Conservation (phyloP, 2,329 filamentous ascomycete genomes). For the Macroventuria anomochaeta region DNA sequence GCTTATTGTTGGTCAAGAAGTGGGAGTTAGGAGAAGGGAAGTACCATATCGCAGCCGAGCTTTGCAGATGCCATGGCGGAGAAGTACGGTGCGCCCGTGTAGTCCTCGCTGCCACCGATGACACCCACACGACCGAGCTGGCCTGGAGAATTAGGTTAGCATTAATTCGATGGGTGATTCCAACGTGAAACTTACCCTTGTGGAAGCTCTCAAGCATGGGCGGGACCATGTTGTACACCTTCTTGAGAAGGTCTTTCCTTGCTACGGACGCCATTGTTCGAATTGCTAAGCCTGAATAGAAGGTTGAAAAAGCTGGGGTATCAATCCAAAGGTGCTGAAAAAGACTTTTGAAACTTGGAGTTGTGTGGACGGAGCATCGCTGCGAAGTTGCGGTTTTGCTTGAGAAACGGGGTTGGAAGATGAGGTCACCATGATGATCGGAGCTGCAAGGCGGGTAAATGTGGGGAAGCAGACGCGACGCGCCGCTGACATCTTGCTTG, state of each 20-base stretch:
- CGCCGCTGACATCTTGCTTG: slow-evolving; percentile 13
- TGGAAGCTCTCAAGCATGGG: slow-evolving; percentile 96
- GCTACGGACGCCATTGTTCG: slow-evolving; percentile 59
- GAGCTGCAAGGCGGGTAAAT: slow-evolving; percentile 2
- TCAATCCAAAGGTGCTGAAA: slow-evolving; percentile 5
- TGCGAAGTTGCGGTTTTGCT: slow-evolving; percentile 8
- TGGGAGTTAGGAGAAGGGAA: background rate
- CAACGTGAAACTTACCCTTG: slow-evolving; percentile 70
- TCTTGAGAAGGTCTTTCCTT: slow-evolving; percentile 77
- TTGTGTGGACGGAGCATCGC: slow-evolving; percentile 10
- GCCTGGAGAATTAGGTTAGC: slow-evolving; percentile 60
- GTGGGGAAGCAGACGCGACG: slow-evolving; percentile 14
- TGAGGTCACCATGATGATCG: slow-evolving; percentile 19
- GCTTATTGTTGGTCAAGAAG: slow-evolving; percentile 4
- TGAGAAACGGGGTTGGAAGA: background rate
- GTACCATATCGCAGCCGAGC: slow-evolving; percentile 88
- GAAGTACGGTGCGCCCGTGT: slow-evolving; percentile 97
- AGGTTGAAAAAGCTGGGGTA: background rate
- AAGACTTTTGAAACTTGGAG: background rate
- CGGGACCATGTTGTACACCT: slow-evolving; percentile 88
- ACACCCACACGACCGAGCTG: slow-evolving; percentile 92
- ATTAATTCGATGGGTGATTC: background rate
- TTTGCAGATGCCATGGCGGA: slow-evolving; percentile 95
- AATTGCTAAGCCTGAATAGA: background rate
- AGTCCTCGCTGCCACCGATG: slow-evolving; percentile 93